Evolutionary conservation across 305 asterid species (phyloP).

Genomic region (Euphrasia arctica): DNA sequence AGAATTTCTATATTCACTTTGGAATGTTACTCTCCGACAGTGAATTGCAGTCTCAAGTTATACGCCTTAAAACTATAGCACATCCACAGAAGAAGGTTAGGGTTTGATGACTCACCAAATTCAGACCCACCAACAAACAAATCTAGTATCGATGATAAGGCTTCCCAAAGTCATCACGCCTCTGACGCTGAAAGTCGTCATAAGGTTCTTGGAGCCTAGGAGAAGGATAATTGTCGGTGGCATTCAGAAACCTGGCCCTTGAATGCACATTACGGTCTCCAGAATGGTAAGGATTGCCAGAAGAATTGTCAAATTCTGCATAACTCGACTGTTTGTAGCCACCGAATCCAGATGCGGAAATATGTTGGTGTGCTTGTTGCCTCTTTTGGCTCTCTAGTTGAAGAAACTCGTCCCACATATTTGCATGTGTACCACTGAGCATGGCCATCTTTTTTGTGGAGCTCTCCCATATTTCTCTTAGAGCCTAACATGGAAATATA

Average conservation of each 20-base stretch:
- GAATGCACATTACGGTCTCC: constrained; percentile 48
- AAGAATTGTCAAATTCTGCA: constrained; percentile 47
- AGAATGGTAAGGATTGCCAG: constrained; percentile 50
- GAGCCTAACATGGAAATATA: constrained; percentile 49
- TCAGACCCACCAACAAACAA: constrained; percentile 39
- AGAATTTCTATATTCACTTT: constrained; percentile 22
- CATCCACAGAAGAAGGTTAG: constrained; percentile 18
- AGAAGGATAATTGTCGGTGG: constrained; percentile 61
- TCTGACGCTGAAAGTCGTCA: constrained; percentile 64
- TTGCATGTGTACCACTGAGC: constrained; percentile 66
- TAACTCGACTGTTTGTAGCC: constrained; percentile 52
- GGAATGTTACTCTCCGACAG: constrained; percentile 4
- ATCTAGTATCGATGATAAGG: constrained; percentile 64
- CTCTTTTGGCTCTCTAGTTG: constrained; percentile 61
- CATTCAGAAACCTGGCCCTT: constrained; percentile 58
- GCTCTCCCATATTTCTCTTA: constrained; percentile 68
- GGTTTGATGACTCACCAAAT: constrained; percentile 62
- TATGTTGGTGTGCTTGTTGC: constrained; percentile 52
- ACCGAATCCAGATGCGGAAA: constrained; percentile 52
- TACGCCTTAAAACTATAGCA: constrained; percentile 21
- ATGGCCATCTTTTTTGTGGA: constrained; percentile 53
- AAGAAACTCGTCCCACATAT: constrained; percentile 86
- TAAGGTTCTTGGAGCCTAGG: constrained; percentile 59
- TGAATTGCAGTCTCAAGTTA: constrained; percentile 12
- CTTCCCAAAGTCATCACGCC: constrained; percentile 67